These are phyloP conservation scores for Vigna angularis DNA, from an alignment of 306 rosid genomes.

Conservation along the genomic window DNA sequence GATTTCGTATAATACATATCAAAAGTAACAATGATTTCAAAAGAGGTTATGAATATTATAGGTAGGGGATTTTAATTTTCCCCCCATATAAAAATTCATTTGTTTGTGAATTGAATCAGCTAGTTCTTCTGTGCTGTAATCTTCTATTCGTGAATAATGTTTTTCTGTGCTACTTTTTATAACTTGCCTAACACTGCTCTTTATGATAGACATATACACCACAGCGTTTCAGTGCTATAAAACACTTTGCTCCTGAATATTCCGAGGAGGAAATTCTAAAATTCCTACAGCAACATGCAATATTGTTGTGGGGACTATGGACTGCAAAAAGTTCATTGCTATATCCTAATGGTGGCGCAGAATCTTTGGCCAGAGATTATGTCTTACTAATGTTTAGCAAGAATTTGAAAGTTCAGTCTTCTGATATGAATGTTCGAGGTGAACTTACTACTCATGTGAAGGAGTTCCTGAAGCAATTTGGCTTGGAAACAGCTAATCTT, in stretches of 20 bases:
- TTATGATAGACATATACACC: constrained; percentile 67
- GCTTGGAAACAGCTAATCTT: constrained; percentile 56
- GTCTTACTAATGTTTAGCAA: constrained; percentile 57
- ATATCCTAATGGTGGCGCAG: constrained; percentile 41
- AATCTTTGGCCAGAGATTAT: constrained; percentile 61
- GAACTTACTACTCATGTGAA: constrained; percentile 45
- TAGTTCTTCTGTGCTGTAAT: neutral
- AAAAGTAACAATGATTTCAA: neutral
- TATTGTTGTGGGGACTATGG: constrained; percentile 80
- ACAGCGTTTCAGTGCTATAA: constrained; percentile 69
- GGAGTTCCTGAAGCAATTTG: constrained; percentile 58
- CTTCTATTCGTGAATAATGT: neutral
- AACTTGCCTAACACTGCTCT: constrained; percentile 30
- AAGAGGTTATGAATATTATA: neutral
- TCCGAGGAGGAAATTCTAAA: constrained; percentile 60
- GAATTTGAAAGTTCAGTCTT: constrained; percentile 57
- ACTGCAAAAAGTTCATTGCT: constrained; percentile 67
- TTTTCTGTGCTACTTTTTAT: constrained; percentile 21
- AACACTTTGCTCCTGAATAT: constrained; percentile 78
- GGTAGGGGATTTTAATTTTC: neutral
- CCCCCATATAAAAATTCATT: neutral
- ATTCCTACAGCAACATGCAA: constrained; percentile 70
- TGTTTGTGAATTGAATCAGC: neutral
- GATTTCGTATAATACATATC: neutral
- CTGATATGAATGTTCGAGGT: constrained; percentile 49